phyloP scores from a whole-genome alignment of 371 early-diverging fungal genomes.

The Saksenaea oblongispora region DNA sequence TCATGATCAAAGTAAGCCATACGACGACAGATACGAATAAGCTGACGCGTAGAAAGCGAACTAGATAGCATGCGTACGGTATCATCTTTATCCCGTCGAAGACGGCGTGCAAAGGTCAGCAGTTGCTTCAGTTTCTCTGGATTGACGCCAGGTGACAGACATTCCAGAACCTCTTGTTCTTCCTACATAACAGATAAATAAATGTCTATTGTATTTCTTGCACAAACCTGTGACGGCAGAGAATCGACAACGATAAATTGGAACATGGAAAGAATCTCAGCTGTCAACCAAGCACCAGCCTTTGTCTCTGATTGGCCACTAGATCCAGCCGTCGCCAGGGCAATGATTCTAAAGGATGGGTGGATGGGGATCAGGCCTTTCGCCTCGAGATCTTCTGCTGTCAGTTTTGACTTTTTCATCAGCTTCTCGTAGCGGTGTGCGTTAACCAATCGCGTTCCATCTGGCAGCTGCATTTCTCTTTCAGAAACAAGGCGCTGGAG shows the following conservation, averaged over 20 bases:
- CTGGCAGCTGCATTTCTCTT: constrained; percentile 75
- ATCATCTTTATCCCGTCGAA: constrained; percentile 70
- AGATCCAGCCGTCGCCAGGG: constrained; percentile 64
- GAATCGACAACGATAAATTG: constrained; percentile 73
- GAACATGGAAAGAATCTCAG: constrained; percentile 76
- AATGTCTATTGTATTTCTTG: background rate
- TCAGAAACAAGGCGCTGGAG: constrained; percentile 71
- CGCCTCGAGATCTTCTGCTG: constrained; percentile 47
- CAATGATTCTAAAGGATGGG: constrained; percentile 79
- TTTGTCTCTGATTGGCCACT: constrained; percentile 46
- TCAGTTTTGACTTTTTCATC: constrained; percentile 46
- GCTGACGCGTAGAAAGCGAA: constrained; percentile 73
- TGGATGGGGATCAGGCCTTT: constrained; percentile 65
- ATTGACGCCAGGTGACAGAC: constrained; percentile 67
- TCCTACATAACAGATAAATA: constrained; percentile 38
- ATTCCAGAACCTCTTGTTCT: constrained; percentile 60
- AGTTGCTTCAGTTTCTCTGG: constrained; percentile 56
- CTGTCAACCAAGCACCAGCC: constrained; percentile 69
- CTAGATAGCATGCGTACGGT: constrained; percentile 63
- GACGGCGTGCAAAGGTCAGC: constrained; percentile 62
- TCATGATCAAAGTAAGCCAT: constrained; percentile 59
- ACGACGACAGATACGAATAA: constrained; percentile 78
- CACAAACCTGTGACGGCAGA: constrained; percentile 45
- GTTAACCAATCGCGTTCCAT: constrained; percentile 67
- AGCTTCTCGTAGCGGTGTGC: constrained; percentile 60